These are phyloP conservation scores for Sporothrix dimorphospora DNA, from an alignment of 2,329 filamentous ascomycete species.

Conservation along the genomic window DNA sequence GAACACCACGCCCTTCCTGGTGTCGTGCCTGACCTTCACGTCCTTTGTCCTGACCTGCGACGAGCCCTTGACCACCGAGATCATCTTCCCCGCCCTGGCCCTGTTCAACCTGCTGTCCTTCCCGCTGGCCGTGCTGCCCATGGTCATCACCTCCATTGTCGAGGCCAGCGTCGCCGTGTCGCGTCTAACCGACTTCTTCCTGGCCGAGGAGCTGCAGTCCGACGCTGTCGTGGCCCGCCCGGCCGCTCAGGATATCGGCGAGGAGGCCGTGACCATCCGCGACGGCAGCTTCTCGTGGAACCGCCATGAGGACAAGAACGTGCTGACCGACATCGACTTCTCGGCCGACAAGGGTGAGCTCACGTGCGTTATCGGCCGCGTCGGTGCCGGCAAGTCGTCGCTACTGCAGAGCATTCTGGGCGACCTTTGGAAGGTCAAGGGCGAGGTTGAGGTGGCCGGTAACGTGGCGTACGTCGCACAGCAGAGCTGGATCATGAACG, in stretches of 20 bases:
- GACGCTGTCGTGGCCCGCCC: conserved; percentile 76
- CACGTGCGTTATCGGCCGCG: conserved; percentile 88
- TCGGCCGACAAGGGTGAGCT: conserved; percentile 90
- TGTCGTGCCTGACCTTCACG: conserved; percentile 94
- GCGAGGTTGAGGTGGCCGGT: conserved; percentile 80
- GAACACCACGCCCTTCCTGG: conserved; percentile 95
- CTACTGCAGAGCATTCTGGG: conserved; percentile 86
- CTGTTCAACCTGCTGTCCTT: conserved; percentile 97
- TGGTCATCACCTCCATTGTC: conserved; percentile 96
- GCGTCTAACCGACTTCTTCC: conserved; percentile 82
- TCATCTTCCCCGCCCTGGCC: conserved; percentile 91
- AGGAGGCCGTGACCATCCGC: conserved; percentile 81
- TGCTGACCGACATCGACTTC: conserved; percentile 83
- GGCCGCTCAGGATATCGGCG: conserved; percentile 73
- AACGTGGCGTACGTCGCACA: conserved; percentile 90
- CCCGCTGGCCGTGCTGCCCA: conserved; percentile 88
- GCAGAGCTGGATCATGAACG: conserved; percentile 95
- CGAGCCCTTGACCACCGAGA: conserved; percentile 83
- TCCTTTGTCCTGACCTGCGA: conserved; percentile 88
- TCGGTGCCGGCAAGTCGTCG: conserved; percentile 95
- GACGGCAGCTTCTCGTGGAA: conserved; percentile 96
- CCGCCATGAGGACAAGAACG: conserved; percentile 71
- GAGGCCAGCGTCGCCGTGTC: conserved; percentile 92
- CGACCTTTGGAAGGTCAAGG: conserved; percentile 87
- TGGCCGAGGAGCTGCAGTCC: conserved; percentile 84